Conservation (phyloP, 768 basidiomycete genomes). For the Naganishia onofrii region DNA sequence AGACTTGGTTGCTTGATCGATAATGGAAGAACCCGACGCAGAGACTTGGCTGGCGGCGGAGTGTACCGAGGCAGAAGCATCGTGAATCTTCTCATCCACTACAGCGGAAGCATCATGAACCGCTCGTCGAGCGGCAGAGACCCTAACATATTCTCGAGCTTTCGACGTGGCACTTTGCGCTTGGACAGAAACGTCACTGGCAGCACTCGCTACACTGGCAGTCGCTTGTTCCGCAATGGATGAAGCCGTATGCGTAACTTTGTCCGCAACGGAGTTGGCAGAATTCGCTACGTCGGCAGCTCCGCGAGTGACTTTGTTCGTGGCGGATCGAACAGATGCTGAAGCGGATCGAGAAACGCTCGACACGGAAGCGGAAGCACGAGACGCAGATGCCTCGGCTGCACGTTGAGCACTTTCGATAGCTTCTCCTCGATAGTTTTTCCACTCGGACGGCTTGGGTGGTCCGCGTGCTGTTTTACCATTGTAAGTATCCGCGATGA, state of each 20-base stretch:
- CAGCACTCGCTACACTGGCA: background rate
- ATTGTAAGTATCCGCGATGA: background rate
- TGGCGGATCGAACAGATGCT: background rate
- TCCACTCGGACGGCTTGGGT: background rate
- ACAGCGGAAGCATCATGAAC: no score
- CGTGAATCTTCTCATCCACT: background rate
- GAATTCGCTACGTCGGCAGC: background rate
- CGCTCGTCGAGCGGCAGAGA: background rate
- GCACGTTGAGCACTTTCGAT: conserved; percentile 1
- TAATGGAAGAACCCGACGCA: background rate
- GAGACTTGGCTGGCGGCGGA: conserved; percentile 1
- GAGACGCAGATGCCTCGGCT: conserved; percentile 2
- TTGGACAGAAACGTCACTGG: background rate
- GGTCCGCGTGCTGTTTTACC: background rate
- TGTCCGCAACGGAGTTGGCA: conserved; percentile 7
- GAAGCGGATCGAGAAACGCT: conserved; percentile 2
- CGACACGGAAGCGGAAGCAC: background rate
- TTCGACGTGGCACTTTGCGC: background rate
- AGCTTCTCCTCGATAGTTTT: background rate
- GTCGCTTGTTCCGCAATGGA: background rate
- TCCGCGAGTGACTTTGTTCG: background rate
- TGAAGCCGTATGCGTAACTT: conserved; percentile 6
- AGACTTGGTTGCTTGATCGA: conserved; percentile 5
- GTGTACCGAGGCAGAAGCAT: background rate
- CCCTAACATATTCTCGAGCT: background rate